A percentile compares a stretch with the other conserved stretches of the same genome.
Conservation (phyloP, 2,329 filamentous ascomycete genomes). For the Fusarium scirpi region DNA sequence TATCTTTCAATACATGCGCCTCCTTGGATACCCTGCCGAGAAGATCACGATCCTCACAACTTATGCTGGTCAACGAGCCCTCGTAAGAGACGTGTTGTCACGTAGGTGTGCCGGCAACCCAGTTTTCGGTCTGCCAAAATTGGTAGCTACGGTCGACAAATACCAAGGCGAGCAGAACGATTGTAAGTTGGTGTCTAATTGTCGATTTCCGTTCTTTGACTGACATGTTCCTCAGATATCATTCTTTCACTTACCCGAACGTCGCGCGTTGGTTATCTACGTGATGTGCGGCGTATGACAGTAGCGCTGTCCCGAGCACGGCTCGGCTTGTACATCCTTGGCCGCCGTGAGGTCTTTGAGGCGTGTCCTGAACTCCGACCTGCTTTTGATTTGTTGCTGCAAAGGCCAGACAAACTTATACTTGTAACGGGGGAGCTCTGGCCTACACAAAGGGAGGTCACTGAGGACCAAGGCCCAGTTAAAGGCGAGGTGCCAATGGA, state of each 20-base stretch:
- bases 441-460: constrained; percentile 70
- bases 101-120: constrained; percentile 86
- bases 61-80: constrained; percentile 89
- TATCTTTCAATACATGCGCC: constrained; percentile 95
- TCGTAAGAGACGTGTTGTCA: constrained; percentile 86
- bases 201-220: neutral
- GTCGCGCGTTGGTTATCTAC: constrained; percentile 87
- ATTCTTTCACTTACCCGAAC: constrained; percentile 94
- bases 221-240: constrained; percentile 71
- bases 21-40: constrained; percentile 87
- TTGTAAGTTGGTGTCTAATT: constrained; percentile 70
- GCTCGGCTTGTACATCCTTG: constrained; percentile 91
- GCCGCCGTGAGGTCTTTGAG: constrained; percentile 89
- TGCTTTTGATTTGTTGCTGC: constrained; percentile 83
- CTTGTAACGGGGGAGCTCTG: constrained; percentile 90
- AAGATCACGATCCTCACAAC: constrained; percentile 92
- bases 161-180: constrained; percentile 99
- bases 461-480: constrained; percentile 57
- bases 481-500: constrained; percentile 80
- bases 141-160: constrained; percentile 95
- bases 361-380: constrained; percentile 87
- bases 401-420: constrained; percentile 82
- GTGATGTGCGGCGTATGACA: constrained; percentile 92
- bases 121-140: constrained; percentile 88
- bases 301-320: constrained; percentile 94